Evolutionary conservation across 1,284 basidiomycete species (phyloP).

Genomic region (Ganoderma multipileum): DNA sequence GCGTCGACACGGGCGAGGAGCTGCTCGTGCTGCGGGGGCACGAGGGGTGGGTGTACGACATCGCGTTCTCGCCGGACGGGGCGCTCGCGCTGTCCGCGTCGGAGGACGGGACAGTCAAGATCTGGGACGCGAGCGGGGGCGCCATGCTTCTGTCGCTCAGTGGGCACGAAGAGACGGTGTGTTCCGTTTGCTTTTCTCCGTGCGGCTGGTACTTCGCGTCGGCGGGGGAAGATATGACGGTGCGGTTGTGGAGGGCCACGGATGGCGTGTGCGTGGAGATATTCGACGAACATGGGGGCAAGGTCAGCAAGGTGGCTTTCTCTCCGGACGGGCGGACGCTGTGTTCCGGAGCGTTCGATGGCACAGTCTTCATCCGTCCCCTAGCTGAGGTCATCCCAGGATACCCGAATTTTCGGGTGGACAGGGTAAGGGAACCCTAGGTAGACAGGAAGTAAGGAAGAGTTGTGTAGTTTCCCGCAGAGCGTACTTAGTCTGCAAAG

Average conservation of each 20-base stretch:
- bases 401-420: not conserved
- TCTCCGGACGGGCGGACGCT: constrained; percentile 22
- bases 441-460: not conserved
- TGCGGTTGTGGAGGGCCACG: constrained; percentile 34
- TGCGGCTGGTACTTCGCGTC: constrained; percentile 31
- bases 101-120: constrained; percentile 17
- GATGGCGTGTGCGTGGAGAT: constrained; percentile 17
- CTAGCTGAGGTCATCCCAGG: not conserved
- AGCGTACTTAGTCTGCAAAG: too few species aligned
- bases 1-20: constrained; percentile 28
- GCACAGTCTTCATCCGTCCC: not conserved
- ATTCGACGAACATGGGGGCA: constrained; percentile 25
- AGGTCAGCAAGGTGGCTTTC: constrained; percentile 29
- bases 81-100: constrained; percentile 26
- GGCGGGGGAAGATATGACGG: constrained; percentile 33
- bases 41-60: constrained; percentile 22
- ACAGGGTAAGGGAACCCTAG: not conserved
- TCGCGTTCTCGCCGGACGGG: constrained; percentile 27
- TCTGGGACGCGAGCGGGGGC: constrained; percentile 31
- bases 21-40: constrained; percentile 27
- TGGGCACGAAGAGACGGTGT: constrained; percentile 12
- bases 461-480: too few species aligned
- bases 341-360: not conserved
- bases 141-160: constrained; percentile 25
- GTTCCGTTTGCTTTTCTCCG: constrained; percentile 32